phyloP scores from a whole-genome alignment of 1,139 yeast species.

The Blastobotrys petasosporus region DNA sequence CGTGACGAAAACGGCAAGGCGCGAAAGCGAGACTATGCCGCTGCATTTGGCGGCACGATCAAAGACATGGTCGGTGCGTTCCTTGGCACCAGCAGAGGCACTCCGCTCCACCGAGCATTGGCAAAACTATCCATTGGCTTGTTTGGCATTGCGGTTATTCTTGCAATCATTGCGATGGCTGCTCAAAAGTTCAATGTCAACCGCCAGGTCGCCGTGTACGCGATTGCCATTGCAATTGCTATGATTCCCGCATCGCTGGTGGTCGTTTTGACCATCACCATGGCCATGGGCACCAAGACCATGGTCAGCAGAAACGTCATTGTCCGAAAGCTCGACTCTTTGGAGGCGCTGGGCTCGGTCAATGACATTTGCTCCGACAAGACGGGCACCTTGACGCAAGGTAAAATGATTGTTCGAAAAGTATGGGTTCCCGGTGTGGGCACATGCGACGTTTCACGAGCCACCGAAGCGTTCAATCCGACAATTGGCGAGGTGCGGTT shows the following conservation, averaged over 20 bases:
- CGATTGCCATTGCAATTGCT: conserved; percentile 74
- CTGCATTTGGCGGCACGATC: neutral
- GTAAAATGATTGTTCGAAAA: conserved; percentile 66
- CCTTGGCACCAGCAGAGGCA: conserved; percentile 70
- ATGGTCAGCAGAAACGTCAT: conserved; percentile 70
- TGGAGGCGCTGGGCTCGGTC: conserved; percentile 75
- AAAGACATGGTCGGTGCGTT: conserved; percentile 54
- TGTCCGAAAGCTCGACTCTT: conserved; percentile 70
- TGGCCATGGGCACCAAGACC: conserved; percentile 80
- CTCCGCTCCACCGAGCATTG: conserved; percentile 64
- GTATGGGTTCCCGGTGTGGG: conserved; percentile 79
- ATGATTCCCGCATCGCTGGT: conserved; percentile 81
- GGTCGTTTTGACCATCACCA: conserved; percentile 69
- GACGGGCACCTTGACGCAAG: conserved; percentile 78
- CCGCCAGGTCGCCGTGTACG: conserved; percentile 71
- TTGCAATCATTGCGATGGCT: conserved; percentile 77
- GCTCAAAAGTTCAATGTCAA: conserved; percentile 63
- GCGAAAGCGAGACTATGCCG: conserved; percentile 37
- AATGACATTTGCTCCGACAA: conserved; percentile 80
- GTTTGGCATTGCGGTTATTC: conserved; percentile 64
- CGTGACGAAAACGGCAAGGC: conserved; percentile 35
- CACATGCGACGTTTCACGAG: conserved; percentile 51
- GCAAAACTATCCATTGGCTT: conserved; percentile 65
- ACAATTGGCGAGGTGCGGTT: conserved; percentile 52
- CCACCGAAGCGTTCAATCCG: conserved; percentile 71